Evolutionary conservation across 2,329 filamentous ascomycete genomes (phyloP).

Genomic region (Fusarium verrucosum): DNA sequence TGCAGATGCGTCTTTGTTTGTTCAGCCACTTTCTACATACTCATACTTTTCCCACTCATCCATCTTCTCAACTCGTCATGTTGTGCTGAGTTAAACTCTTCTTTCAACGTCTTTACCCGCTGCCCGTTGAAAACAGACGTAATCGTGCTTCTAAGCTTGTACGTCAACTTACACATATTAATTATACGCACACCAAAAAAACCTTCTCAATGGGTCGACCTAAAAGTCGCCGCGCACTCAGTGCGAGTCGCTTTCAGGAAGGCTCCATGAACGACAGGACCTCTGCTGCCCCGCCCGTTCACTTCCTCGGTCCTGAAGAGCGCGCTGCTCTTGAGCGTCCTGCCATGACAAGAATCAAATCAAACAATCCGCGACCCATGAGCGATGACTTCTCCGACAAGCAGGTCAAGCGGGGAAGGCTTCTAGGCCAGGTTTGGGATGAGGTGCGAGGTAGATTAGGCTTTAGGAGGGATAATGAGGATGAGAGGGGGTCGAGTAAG

Average conservation of each 20-base stretch:
- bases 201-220: constrained; percentile 44
- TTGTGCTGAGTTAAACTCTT: constrained; percentile 1
- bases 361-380: constrained; percentile 30
- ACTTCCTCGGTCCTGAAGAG: constrained; percentile 65
- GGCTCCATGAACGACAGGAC: constrained; percentile 87
- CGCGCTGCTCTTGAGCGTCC: constrained; percentile 46
- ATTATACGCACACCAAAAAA: constrained; percentile 16
- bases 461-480: constrained; percentile 42
- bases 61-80: constrained; percentile 11
- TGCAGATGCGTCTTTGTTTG: constrained; percentile 19
- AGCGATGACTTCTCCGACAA: constrained; percentile 49
- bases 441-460: constrained; percentile 49
- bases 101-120: constrained; percentile 11
- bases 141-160: constrained; percentile 20
- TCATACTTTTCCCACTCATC: not conserved
- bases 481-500: constrained; percentile 38
- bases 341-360: constrained; percentile 10
- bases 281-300: constrained; percentile 74
- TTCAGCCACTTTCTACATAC: constrained; percentile 32
- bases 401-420: constrained; percentile 45
- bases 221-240: constrained; percentile 48
- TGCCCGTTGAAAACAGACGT: constrained; percentile 4
- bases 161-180: constrained; percentile 7
- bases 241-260: constrained; percentile 71
- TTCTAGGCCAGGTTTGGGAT: constrained; percentile 53